These are phyloP conservation scores for Coprinellus aureogranulatus DNA, from an alignment of 768 basidiomycete genomes.

Conservation along the genomic window DNA sequence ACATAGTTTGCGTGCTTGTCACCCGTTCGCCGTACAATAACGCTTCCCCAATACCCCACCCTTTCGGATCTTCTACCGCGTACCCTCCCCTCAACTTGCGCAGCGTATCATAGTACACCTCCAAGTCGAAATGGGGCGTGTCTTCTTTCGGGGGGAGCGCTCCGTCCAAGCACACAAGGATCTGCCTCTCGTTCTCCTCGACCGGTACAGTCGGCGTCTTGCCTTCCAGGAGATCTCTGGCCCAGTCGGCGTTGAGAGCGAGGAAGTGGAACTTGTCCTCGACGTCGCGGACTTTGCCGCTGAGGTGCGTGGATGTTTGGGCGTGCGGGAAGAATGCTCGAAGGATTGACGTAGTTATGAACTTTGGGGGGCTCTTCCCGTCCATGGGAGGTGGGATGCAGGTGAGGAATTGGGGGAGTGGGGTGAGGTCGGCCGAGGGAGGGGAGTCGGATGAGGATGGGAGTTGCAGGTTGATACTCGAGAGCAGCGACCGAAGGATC, in stretches of 20 bases:
- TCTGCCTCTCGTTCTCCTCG: conserved; percentile 46
- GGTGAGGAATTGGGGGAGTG: conserved; percentile 62
- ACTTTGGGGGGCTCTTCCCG: conserved; percentile 31
- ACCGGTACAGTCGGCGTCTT: conserved; percentile 22
- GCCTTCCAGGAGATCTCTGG: conserved; percentile 26
- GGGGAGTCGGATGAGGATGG: conserved; percentile 24
- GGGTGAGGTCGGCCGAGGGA: conserved; percentile 38
- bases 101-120: conserved; percentile 57
- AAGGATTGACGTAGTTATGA: conserved; percentile 37
- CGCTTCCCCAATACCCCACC: conserved; percentile 70
- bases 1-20: conserved; percentile 91
- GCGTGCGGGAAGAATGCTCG: conserved; percentile 28
- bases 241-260: conserved; percentile 26
- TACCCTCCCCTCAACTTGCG: conserved; percentile 25
- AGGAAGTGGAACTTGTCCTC: conserved; percentile 74
- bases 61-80: conserved; percentile 11
- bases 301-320: neutral
- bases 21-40: conserved; percentile 86
- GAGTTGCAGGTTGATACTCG: conserved; percentile 36
- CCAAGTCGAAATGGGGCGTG: conserved; percentile 74
- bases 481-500: conserved; percentile 32
- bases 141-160: conserved; percentile 46
- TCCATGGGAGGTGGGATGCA: conserved; percentile 41
- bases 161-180: conserved; percentile 51
- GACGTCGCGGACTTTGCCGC: conserved; percentile 51